Evolutionary conservation across 257 asterid species (phyloP), one percentile per base, ranked within the genome.

Genomic region (Solanum verrucosum): DNA sequence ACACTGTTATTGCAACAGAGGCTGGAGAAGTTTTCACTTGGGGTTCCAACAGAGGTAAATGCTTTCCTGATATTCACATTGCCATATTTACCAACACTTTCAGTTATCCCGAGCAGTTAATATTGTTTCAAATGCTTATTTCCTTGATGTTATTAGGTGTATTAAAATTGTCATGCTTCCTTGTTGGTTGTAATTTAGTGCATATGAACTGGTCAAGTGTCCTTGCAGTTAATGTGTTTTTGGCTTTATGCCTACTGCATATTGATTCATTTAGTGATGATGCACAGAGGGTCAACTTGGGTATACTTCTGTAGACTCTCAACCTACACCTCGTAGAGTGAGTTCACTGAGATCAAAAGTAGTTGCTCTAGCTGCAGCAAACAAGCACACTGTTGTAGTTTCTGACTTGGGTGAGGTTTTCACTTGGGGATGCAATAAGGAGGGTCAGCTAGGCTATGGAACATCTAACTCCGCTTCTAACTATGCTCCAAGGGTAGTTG

Each of bases 381-480:
- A 97, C 93, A 97, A 97, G 88, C 99, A 97, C 93, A 93, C 99
- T 84, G 97, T 95, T 9, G 99, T 94, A 25, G 98, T 97, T 84
- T 96, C 99, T 27, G 98, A 92, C 86, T 94, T 89, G 82, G 99
- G 99, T 88, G 99, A 97, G 89, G 91, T 95, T 71, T 97, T 93
- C 88, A 97, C 99, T 71, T 97, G 99, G 99, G 99, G 99, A 63
- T 96, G 99, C 96, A 97, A 97, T 91, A 97, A 92, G 92, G 98
- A 97, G 94, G 99, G 99, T 67, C 99, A 97, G 93, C 98, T 97
- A 83, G 99, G 99, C 87, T 97, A 97, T 84, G 99, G 99, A 86
- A 97, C 99, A 89, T 95, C 98, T 65, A 97, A 97, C 89, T 96
- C 99, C 9, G 98, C 99, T 73, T 96, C 99, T 84, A 95, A 97